A percentile compares a stretch with the other conserved stretches of the same genome.
phyloP scores from a whole-genome alignment of 2,329 filamentous ascomycete genomes.

The Cordyceps fumosorosea region DNA sequence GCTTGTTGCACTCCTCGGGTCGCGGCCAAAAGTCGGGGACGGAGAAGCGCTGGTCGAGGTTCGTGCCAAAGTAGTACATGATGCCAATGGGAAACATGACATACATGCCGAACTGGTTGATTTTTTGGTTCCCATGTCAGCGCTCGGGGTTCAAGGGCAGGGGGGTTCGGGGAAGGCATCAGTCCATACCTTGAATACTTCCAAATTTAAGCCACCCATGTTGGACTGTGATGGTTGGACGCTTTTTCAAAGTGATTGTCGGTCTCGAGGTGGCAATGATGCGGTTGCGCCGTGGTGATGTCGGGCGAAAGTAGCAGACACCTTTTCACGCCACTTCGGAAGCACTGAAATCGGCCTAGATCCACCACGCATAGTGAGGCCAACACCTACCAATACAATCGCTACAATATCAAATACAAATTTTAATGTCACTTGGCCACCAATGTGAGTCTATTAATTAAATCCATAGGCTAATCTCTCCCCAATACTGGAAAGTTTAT shows the following conservation, averaged over 20 bases:
- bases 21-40: slow-evolving; percentile 94
- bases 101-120: slow-evolving; percentile 85
- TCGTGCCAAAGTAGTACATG: slow-evolving; percentile 99
- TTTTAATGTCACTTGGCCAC: not conserved
- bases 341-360: not conserved
- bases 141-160: not conserved
- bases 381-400: not conserved
- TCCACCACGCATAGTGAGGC: not conserved
- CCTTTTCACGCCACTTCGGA: not conserved
- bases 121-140: not conserved
- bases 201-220: slow-evolving; percentile 83
- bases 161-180: not conserved
- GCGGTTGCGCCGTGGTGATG: not conserved
- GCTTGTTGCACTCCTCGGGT: slow-evolving; percentile 65
- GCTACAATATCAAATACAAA: not conserved
- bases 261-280: not conserved
- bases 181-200: slow-evolving; percentile 78
- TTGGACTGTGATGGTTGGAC: slow-evolving; percentile 14
- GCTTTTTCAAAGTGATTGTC: not conserved
- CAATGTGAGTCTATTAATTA: not conserved
- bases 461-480: not conserved
- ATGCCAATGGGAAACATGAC: slow-evolving; percentile 97
- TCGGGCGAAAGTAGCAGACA: not conserved
- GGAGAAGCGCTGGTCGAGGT: slow-evolving; percentile 85
- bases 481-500: not conserved